Conservation (phyloP, 805 yeast genomes). For the Metschnikowia aberdeeniae region DNA sequence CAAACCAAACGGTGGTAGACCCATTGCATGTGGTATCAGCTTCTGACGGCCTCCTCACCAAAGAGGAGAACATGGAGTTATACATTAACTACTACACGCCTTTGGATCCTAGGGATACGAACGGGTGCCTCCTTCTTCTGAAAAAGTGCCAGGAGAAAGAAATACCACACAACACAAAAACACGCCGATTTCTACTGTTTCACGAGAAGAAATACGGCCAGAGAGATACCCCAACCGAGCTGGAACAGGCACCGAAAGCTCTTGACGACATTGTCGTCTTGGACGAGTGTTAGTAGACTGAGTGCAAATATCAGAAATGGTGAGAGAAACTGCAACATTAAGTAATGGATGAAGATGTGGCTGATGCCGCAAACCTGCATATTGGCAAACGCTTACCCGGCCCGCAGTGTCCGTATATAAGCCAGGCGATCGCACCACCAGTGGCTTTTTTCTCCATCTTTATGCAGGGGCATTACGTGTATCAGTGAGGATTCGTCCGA, state of each 20-base stretch:
- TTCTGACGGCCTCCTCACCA: conserved; percentile 39
- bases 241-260: background rate
- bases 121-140: conserved; percentile 4
- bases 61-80: conserved; percentile 36
- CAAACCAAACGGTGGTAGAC: background rate
- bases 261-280: background rate
- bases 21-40: conserved; percentile 2
- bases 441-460: conserved; percentile 58
- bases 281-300: background rate
- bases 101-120: conserved; percentile 11
- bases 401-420: conserved; percentile 7
- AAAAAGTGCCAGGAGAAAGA: background rate
- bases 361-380: background rate
- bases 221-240: background rate
- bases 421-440: conserved; percentile 5
- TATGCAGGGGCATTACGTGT: conserved; percentile 99
- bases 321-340: no score
- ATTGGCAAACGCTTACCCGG: conserved; percentile 13
- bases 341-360: no score
- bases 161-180: background rate
- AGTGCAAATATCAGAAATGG: no score
- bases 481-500: conserved; percentile 99
- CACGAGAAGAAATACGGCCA: background rate
- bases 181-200: background rate
- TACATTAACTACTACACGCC: conserved; percentile 36